phyloP scores from a whole-genome alignment of 192 early-diverging fungal species.

The Phlyctochytrium arcticum region DNA sequence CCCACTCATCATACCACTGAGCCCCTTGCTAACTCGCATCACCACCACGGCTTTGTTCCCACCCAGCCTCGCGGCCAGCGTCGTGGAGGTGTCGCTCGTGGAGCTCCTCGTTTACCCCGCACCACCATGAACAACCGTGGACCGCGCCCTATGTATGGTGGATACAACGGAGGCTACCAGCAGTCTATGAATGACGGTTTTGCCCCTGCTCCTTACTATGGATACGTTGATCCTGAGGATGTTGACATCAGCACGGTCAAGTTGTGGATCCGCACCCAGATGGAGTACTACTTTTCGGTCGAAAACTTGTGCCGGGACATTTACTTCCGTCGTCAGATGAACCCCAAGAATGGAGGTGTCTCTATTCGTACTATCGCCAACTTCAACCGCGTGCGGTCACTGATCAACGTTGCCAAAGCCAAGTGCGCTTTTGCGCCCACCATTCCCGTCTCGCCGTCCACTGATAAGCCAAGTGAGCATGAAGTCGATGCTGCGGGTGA shows the following conservation, averaged over 20 bases:
- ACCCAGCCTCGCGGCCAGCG: constrained; percentile 10
- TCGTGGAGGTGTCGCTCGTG: constrained; percentile 21
- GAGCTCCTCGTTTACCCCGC: neutral
- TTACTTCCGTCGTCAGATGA: constrained; percentile 92
- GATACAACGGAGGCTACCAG: neutral
- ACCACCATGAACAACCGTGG: neutral
- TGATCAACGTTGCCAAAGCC: constrained; percentile 23
- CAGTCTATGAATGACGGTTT: neutral
- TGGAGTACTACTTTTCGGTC: constrained; percentile 94
- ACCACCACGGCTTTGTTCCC: neutral
- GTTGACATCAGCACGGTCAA: constrained; percentile 39
- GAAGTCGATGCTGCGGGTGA: neutral
- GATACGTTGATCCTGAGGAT: constrained; percentile 14
- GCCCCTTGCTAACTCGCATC: neutral
- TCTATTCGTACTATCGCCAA: constrained; percentile 69
- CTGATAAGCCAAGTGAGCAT: neutral
- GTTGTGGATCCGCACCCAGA: constrained; percentile 41
- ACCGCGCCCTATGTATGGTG: constrained; percentile 4
- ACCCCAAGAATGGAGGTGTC: constrained; percentile 73
- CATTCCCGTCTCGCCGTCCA: neutral
- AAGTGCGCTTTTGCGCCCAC: neutral
- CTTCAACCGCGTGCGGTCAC: constrained; percentile 78
- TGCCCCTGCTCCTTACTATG: constrained; percentile 7
- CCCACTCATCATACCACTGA: neutral
- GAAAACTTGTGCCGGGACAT: constrained; percentile 97